A percentile compares a stretch with the other conserved stretches of the same genome.
Evolutionary conservation across 176 grass and related monocot genomes (phyloP).

Genomic region (Musa beccarii): DNA sequence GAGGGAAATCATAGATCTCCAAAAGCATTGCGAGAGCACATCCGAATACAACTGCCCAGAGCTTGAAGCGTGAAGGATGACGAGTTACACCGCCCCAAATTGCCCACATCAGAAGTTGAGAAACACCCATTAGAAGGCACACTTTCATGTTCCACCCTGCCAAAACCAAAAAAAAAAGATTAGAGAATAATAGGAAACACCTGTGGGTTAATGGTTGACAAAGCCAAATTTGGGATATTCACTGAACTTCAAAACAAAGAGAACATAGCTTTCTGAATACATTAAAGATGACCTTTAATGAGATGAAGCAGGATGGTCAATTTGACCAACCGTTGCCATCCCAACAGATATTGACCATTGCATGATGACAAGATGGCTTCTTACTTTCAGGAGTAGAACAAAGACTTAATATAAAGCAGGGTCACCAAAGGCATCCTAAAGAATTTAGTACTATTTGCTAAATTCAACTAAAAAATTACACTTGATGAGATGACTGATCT

Average conservation of each 20-base stretch:
- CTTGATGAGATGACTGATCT: too few species aligned
- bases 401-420: too few species aligned
- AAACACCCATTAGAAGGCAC: constrained; percentile 58
- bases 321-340: background rate
- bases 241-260: too few species aligned
- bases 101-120: constrained; percentile 74
- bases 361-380: too few species aligned
- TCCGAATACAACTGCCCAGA: constrained; percentile 54
- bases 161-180: background rate
- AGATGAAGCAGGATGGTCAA: background rate
- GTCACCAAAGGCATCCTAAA: too few species aligned
- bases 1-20: constrained; percentile 72
- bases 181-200: background rate
- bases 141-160: constrained; percentile 99
- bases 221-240: too few species aligned
- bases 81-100: constrained; percentile 52
- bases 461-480: too few species aligned
- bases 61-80: constrained; percentile 64
- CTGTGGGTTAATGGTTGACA: background rate
- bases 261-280: too few species aligned
- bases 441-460: too few species aligned
- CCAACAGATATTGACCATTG: background rate
- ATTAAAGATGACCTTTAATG: background rate
- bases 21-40: constrained; percentile 65
- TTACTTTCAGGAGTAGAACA: too few species aligned